A percentile compares a stretch with the other conserved stretches of the same genome.
These are phyloP conservation scores for Oxytropis ochrocephala DNA, from an alignment of 306 rosid genomes.

Conservation along the genomic window DNA sequence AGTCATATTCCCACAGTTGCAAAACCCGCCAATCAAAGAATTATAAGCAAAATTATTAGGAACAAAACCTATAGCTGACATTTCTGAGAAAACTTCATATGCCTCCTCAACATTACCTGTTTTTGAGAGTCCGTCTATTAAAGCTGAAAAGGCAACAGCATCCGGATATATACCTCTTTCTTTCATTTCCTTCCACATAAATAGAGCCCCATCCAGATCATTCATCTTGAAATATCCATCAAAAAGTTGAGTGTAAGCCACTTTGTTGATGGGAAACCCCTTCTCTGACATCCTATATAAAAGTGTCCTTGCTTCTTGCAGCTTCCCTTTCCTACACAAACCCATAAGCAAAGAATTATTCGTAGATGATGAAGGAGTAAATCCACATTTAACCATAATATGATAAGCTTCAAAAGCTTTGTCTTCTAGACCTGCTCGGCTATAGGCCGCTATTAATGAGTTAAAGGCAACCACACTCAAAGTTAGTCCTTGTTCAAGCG, in stretches of 20 bases:
- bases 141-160: conserved; percentile 16
- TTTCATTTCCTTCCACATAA: conserved; percentile 16
- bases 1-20: neutral
- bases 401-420: conserved; percentile 11
- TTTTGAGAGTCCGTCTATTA: conserved; percentile 11
- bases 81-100: neutral
- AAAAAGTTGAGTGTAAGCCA: conserved; percentile 16
- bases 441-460: conserved; percentile 14
- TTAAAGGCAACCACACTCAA: conserved; percentile 11
- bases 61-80: conserved; percentile 17
- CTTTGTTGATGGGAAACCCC: conserved; percentile 11
- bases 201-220: neutral
- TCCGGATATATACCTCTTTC: conserved; percentile 11
- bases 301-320: conserved; percentile 7
- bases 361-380: conserved; percentile 5
- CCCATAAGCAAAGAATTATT: conserved; percentile 15
- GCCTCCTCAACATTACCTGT: conserved; percentile 6
- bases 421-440: conserved; percentile 7
- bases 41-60: conserved; percentile 12
- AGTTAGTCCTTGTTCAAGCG: conserved; percentile 3
- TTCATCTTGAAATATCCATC: conserved; percentile 19
- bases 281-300: conserved; percentile 12
- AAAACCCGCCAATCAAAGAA: conserved; percentile 11
- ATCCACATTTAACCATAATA: conserved; percentile 11
- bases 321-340: conserved; percentile 10